Evolutionary conservation across 2,329 filamentous ascomycete species (phyloP), one percentile per base, ranked within the genome.

Genomic region (Curvularia eragrostidis): DNA sequence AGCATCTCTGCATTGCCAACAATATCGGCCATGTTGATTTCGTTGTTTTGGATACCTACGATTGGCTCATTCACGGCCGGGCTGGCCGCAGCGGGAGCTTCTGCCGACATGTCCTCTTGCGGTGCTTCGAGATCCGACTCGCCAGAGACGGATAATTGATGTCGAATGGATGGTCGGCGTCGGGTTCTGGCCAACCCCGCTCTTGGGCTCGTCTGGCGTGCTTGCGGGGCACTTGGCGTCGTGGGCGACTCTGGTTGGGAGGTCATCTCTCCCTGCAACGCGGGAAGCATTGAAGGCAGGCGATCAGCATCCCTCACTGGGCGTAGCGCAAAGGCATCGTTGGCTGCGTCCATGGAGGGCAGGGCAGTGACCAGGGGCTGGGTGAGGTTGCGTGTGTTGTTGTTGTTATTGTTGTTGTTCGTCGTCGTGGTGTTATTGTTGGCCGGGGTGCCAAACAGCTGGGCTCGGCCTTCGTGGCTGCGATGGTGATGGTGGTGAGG

Each of bases 11-110:
- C 90, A 30, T 89, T 86, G 62, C 95, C 91, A 54, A 93, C 91
- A 80, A 96, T 93, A 71, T 94, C 91, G 73, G 94, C 89, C 70
- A 97, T 93, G 59, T 90, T 90, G 66, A 97, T 93, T 38, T 90
- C 84, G 13, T 89, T 87, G 23, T 90, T 87, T 69, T 93, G 90
- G 15, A 96, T 89, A 62, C 92, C 92, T 18, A 89, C 85, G 24
- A 92, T 90, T 3, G 90, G 91, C 57, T 94, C 86, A 24, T 82
- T 79, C 36, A 69, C 70, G 50, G 80, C 86, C 78, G 93, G 91
- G 53, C 92, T 91, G 32, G 88, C 85, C 74, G 91, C 89, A 18
- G 88, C 86, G 21, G 90, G 89, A 66, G 89, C 89, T 66, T 93
- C 91, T n/a, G 89, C 91, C 18, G 87, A 86, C 70, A 89, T 86